phyloP scores from a whole-genome alignment of 148 eudicot species.

The Rhododendron henanense region DNA sequence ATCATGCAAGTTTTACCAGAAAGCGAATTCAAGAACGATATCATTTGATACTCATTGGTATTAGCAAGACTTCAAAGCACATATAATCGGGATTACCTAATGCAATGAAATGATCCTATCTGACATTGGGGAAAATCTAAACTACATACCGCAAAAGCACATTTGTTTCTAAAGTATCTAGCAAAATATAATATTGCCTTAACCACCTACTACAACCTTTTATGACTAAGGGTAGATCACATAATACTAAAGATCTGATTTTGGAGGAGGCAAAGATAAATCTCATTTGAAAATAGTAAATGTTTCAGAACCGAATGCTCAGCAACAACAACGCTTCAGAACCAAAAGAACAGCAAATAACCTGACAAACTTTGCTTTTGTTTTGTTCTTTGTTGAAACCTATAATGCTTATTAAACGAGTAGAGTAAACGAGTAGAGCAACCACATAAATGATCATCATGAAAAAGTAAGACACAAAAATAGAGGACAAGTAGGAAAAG shows the following conservation, averaged over 20 bases:
- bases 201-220: neutral
- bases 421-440: neutral
- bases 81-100: neutral
- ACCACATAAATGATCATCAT: neutral
- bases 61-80: neutral
- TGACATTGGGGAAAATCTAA: neutral
- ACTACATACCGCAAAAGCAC: neutral
- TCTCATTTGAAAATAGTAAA: neutral
- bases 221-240: neutral
- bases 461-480: neutral
- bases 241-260: neutral
- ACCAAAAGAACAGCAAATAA: constrained; percentile 2
- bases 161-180: neutral
- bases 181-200: neutral
- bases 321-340: neutral
- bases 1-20: neutral
- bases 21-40: neutral
- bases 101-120: neutral
- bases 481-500: neutral
- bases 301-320: neutral
- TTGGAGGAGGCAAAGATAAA: neutral
- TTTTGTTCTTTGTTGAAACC: neutral
- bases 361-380: neutral
- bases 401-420: neutral
- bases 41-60: neutral